Evolutionary conservation across 768 basidiomycete species (phyloP), one percentile per base, ranked within the genome.

Genomic region (Filobasidium wieringae): DNA sequence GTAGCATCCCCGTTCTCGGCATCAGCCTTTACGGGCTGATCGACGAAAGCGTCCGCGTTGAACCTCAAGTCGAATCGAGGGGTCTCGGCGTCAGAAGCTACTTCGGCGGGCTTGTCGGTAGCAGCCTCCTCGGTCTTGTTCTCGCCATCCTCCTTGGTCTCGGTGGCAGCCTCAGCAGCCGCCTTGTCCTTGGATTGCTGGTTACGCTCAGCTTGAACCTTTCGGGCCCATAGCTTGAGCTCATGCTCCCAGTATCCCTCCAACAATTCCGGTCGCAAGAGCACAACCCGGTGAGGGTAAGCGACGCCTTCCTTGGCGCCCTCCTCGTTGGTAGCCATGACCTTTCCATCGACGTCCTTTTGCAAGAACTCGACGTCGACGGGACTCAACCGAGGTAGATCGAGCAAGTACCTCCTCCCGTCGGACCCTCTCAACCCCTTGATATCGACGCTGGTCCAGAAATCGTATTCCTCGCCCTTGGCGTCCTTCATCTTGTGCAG

Each of bases 31-130:
- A 59, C 55, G 7, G 72, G 65, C 34, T 66, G 68, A 39, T 74
- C 71, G 54, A 77, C 75, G 57, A 76, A 78, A 7, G 77, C 77
- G 58, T 78, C 77, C 2, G 76, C 73, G 68, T 78, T 76, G 73
- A 77, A 76, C 24, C 63, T 53, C 32, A 77, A 68, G 31, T 70
- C 66, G 64, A 77, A 77, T 43, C 74, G 66, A 36, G 51, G 53
- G 43, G 41, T 55, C 47, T 57, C 53, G 19, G 41, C 39, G 22
- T 26, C 34, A 31, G 43, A 52, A 9, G 60, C 45, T 4, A 33
- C 62, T 11, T 51, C 60, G 17, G 55, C 36, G 36, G 58, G 51
- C 34, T 56, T 54, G 47, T 33, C 58, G 22, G 55, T 52, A 56
- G 12, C 47, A 56, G 12, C 41, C 29, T 6, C 36, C 29, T 22